A percentile compares a stretch with the other conserved stretches of the same genome.
These are phyloP conservation scores for Quercus cerris DNA, from an alignment of 306 rosid genomes.

Conservation along the genomic window DNA sequence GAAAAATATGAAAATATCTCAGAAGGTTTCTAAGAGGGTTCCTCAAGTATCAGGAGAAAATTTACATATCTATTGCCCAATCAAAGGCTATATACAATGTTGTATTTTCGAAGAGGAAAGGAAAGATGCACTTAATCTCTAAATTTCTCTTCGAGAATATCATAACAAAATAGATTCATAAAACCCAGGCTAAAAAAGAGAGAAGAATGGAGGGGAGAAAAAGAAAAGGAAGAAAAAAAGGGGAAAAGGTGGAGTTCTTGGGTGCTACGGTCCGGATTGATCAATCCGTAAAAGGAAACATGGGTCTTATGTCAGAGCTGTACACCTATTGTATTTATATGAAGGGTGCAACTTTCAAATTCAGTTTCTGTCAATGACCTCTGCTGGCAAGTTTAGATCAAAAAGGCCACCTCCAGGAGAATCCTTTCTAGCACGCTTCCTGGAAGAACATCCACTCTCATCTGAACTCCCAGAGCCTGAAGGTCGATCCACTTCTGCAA, in stretches of 20 bases:
- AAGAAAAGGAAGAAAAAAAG: too few species aligned
- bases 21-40: conserved; percentile 28
- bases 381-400: conserved; percentile 96
- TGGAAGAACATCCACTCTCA: conserved; percentile 53
- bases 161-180: conserved; percentile 8
- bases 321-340: conserved; percentile 49
- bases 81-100: conserved; percentile 44
- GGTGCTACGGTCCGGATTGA: conserved; percentile 28
- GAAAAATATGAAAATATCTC: conserved; percentile 33
- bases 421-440: conserved; percentile 78
- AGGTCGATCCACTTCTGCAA: conserved; percentile 52
- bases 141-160: conserved; percentile 26
- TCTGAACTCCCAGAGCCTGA: conserved; percentile 76
- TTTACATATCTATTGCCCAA: conserved; percentile 38
- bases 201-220: neutral
- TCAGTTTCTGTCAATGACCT: conserved; percentile 72
- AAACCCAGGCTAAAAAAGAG: conserved; percentile 23
- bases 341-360: conserved; percentile 37
- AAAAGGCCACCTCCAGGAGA: conserved; percentile 60
- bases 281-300: conserved; percentile 30
- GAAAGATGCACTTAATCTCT: conserved; percentile 14
- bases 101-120: conserved; percentile 22
- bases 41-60: conserved; percentile 29
- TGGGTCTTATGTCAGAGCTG: conserved; percentile 62
- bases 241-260: conserved; percentile 15